phyloP scores from a whole-genome alignment of 768 basidiomycete species.

The Heimioporus sp. region DNA sequence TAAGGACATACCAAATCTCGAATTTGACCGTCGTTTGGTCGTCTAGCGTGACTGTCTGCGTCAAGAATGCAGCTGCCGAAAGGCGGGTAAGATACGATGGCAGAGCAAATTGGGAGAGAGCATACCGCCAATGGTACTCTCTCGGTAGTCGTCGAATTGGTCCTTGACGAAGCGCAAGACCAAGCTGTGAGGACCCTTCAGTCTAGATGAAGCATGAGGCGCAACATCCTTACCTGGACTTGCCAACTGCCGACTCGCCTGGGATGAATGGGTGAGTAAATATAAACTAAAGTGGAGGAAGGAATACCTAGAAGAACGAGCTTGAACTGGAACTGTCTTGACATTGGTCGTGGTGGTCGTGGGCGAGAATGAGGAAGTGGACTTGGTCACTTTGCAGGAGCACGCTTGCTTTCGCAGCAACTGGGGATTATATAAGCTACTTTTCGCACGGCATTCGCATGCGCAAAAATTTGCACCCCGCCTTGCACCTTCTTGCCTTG shows the following conservation, averaged over 20 bases:
- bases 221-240: slow-evolving; percentile 68
- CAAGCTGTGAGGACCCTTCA: slow-evolving; percentile 50
- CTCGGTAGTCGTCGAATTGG: slow-evolving; percentile 93
- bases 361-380: slow-evolving; percentile 22
- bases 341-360: slow-evolving; percentile 59
- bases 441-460: slow-evolving; percentile 24
- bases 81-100: slow-evolving; percentile 15
- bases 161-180: slow-evolving; percentile 96
- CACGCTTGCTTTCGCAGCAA: slow-evolving; percentile 10
- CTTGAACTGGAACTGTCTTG: slow-evolving; percentile 93
- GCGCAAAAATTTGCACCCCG: slow-evolving; percentile 33
- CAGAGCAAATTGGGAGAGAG: not conserved
- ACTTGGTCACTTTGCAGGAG: slow-evolving; percentile 9
- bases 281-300: not conserved
- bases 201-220: slow-evolving; percentile 20
- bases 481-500: slow-evolving; percentile 20
- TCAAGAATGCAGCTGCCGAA: slow-evolving; percentile 85
- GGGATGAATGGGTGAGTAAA: slow-evolving; percentile 13
- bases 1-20: slow-evolving; percentile 82
- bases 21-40: slow-evolving; percentile 94
- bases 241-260: slow-evolving; percentile 98
- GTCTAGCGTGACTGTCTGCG: slow-evolving; percentile 92
- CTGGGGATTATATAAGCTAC: slow-evolving; percentile 22
- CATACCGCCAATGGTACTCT: slow-evolving; percentile 89
- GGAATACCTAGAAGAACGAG: slow-evolving; percentile 86